Conservation (phyloP, 2,329 filamentous ascomycete genomes). For the Colletotrichum chrysophilum region DNA sequence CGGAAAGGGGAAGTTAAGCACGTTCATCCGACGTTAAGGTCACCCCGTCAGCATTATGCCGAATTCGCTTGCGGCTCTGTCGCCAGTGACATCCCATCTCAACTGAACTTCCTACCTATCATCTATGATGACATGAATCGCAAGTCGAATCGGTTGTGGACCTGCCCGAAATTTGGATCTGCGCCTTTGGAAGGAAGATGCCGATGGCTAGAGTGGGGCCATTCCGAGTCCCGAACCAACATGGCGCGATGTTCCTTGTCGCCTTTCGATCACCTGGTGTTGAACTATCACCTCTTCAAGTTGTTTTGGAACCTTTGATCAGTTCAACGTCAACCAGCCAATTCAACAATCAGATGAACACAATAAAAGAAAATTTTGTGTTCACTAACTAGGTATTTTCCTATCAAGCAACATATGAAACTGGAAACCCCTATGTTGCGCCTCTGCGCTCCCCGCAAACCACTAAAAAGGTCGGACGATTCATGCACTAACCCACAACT, state of each 20-base stretch:
- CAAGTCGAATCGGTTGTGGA: not conserved
- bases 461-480: not conserved
- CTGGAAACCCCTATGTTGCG: not conserved
- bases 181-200: not conserved
- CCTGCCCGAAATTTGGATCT: not conserved
- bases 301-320: not conserved
- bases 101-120: not conserved
- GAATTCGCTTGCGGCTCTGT: not conserved
- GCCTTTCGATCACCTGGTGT: not conserved
- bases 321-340: rapidly evolving
- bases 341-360: not conserved
- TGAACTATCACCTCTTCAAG: not conserved
- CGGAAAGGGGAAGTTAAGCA: not conserved
- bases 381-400: not conserved
- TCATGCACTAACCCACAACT: not conserved
- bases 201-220: not conserved
- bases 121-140: not conserved
- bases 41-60: not conserved
- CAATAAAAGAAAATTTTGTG: rapidly evolving
- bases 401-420: not conserved
- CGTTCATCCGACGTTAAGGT: not conserved
- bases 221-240: not conserved
- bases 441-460: not conserved
- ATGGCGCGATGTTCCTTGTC: not conserved
- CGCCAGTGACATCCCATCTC: not conserved